Evolutionary conservation across 2,329 filamentous ascomycete species (phyloP), one percentile per base, ranked within the genome.

Genomic region (Ophiosphaerella herpotricha): DNA sequence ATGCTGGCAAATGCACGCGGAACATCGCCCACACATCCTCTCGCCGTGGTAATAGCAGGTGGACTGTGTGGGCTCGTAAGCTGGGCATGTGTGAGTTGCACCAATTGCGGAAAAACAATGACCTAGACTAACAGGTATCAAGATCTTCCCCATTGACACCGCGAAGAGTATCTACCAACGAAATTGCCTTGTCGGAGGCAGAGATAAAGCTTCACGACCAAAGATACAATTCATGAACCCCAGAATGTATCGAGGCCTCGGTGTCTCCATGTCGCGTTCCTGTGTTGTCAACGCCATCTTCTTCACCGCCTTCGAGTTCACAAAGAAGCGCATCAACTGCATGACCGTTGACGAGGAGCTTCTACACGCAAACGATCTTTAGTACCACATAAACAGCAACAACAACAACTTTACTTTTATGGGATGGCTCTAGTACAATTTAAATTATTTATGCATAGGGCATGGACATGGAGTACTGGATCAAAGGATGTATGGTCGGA

Each of bases 271-370:
- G 85, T 82, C 85, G 58, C 85, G 90, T 48, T 92, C 89, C 11
- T 91, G 88, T 64, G 80, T 90, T 44, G 86, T 94, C 61, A 95
- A 95, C 70, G 89, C 90, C 59, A 89, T 95, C 64, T 95, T 95
- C 80, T 95, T 95, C 76, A 91, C 89, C 37, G 88, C 86, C 34
- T 95, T 94, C 70, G 90, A 95, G 75, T 86, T 90, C 63, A 82
- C 90, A 63, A 94, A 94, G 74, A 81, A 80, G 64, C 70, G 72
- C 43, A 78, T 82, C 68, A 81, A 81, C 52, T 57, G 52, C 7
- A 62, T 77, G 57, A 58, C 66, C 11, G 62, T 70, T 35, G 71
- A 75, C 43, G 71, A 75, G 33, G 66, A 73, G 50, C 60, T 72
- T 39, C 49, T 72, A 32, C 63, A 54, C 29, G 63, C 64, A 46